These are phyloP conservation scores for Acacia concinna DNA, from an alignment of 331 rosid species.

Conservation along the genomic window DNA sequence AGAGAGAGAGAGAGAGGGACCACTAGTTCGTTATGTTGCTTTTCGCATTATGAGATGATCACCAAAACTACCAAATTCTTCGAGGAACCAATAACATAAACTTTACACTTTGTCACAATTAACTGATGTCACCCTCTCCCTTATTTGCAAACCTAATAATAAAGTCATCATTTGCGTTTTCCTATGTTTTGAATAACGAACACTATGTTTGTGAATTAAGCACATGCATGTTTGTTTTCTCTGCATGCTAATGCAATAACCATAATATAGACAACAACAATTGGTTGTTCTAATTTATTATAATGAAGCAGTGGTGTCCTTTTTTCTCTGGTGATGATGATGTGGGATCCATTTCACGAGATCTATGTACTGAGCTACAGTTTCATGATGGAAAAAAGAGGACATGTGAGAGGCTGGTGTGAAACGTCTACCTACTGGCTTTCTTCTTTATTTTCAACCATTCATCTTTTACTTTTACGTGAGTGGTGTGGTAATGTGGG, in stretches of 20 bases:
- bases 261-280: not conserved
- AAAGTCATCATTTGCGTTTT: not conserved
- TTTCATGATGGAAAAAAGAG: not conserved
- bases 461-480: not conserved
- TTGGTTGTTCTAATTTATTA: not conserved
- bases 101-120: slow-evolving; percentile 48
- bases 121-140: not conserved
- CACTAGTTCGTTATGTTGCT: slow-evolving; percentile 18
- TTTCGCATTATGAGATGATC: not conserved
- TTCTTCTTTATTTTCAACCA: not conserved
- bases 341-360: not conserved
- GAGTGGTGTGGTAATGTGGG: not conserved
- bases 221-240: not conserved
- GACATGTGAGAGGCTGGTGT: not conserved
- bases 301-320: not conserved
- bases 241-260: not conserved
- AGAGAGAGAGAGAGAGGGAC: slow-evolving; percentile 34
- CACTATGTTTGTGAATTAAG: not conserved
- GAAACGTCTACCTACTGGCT: not conserved
- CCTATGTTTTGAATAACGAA: not conserved
- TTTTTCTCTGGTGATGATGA: not conserved
- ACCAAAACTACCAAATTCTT: slow-evolving; percentile 12
- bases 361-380: not conserved
- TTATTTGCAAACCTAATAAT: not conserved
- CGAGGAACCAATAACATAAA: slow-evolving; percentile 21